Conservation (phyloP, 2,329 filamentous ascomycete species). For the Aspergillus versicolor region DNA sequence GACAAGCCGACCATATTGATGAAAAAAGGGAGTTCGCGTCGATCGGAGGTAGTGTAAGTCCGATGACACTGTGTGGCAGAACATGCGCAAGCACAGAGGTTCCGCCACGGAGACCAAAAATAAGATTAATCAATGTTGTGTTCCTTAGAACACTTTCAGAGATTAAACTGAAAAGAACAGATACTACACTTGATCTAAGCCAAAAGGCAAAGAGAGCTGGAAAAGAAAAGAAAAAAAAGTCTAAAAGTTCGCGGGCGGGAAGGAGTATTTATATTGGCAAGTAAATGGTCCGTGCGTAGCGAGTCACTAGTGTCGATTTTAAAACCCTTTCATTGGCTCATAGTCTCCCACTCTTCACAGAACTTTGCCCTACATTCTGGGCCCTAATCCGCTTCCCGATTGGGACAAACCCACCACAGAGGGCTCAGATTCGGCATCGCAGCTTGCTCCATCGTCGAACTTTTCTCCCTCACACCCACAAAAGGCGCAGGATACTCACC, state of each 20-base stretch:
- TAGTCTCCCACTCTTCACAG: not conserved
- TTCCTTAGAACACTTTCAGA: constrained; percentile 77
- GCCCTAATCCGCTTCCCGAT: constrained; percentile 19
- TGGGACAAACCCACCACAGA: constrained; percentile 22
- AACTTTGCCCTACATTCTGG: not conserved
- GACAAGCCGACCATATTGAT: constrained; percentile 56
- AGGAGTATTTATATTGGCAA: constrained; percentile 32
- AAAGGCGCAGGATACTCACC: constrained; percentile 81
- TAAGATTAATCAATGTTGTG: constrained; percentile 77
- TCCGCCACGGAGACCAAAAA: constrained; percentile 62
- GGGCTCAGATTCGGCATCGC: constrained; percentile 19
- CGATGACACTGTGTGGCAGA: constrained; percentile 67
- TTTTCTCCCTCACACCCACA: constrained; percentile 24
- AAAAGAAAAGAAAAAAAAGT: constrained; percentile 46
- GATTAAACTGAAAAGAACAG: constrained; percentile 98
- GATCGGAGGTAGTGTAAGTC: constrained; percentile 73
- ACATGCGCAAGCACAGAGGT: constrained; percentile 74
- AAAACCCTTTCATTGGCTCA: not conserved
- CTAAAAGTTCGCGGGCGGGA: constrained; percentile 26
- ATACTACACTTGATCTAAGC: constrained; percentile 95
- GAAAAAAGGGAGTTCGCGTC: constrained; percentile 67
- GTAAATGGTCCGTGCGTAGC: constrained; percentile 19
- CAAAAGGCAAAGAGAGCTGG: constrained; percentile 56
- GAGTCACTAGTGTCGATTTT: constrained; percentile 21
- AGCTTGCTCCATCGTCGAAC: constrained; percentile 19